Conservation (phyloP, 768 basidiomycete species). For the Russula earlei region DNA sequence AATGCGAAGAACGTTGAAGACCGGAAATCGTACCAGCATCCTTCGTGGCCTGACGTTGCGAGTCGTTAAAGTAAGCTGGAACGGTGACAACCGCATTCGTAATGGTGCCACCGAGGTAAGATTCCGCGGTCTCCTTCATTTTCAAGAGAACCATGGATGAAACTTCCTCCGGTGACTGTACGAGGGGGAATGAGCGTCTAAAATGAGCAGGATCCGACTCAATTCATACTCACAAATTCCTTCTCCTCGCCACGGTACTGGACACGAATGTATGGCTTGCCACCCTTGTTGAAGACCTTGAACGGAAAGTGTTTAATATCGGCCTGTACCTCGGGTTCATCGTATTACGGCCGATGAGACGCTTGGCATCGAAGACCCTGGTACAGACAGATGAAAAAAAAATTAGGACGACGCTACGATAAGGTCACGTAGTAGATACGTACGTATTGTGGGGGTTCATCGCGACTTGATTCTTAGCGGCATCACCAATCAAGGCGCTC, state of each 20-base stretch:
- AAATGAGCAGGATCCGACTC: neutral
- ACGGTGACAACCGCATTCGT: conserved; percentile 93
- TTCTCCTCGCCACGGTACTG: conserved; percentile 91
- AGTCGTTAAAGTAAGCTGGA: conserved; percentile 98
- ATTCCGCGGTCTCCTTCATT: conserved; percentile 98
- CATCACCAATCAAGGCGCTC: conserved; percentile 99
- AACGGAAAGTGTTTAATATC: conserved; percentile 93
- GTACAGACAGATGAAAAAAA: no score
- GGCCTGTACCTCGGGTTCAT: conserved; percentile 74
- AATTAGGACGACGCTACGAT: conserved; percentile 19
- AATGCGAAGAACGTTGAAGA: conserved; percentile 91
- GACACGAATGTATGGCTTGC: conserved; percentile 84
- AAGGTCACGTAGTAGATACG: conserved; percentile 17
- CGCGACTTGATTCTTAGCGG: conserved; percentile 96
- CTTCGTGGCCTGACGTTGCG: conserved; percentile 97
- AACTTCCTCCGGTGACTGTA: conserved; percentile 87
- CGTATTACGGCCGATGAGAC: conserved; percentile 90
- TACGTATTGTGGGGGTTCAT: conserved; percentile 96
- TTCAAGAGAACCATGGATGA: conserved; percentile 96
- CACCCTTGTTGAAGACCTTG: conserved; percentile 74
- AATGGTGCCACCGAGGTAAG: conserved; percentile 79
- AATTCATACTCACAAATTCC: conserved; percentile 61
- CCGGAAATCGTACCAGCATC: conserved; percentile 94
- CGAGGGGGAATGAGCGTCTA: conserved; percentile 23
- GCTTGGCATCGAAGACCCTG: conserved; percentile 98